These are phyloP conservation scores for Talaromyces sp. DNA, from an alignment of 2,329 filamentous ascomycete genomes.

Conservation along the genomic window DNA sequence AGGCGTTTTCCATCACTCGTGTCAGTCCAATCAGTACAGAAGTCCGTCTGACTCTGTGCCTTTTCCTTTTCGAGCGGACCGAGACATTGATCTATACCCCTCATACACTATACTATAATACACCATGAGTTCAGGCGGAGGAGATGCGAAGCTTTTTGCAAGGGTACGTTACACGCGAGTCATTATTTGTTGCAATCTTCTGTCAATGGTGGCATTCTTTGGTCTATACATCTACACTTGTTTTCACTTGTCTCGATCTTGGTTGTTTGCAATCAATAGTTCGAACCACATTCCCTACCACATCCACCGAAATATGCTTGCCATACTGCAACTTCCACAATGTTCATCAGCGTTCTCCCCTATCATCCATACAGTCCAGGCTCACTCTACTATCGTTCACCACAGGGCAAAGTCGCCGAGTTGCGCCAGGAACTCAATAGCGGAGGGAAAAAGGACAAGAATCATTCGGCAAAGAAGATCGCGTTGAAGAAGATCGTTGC, in stretches of 20 bases:
- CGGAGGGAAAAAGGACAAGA: conserved; percentile 97
- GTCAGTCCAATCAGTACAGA: conserved; percentile 7
- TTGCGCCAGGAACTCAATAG: conserved; percentile 89
- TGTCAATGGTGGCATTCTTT: neutral
- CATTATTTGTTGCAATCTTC: neutral
- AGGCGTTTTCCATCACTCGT: neutral
- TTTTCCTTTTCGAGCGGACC: conserved; percentile 1
- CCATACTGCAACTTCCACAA: conserved; percentile 19
- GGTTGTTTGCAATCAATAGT: neutral
- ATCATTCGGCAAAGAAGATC: conserved; percentile 90
- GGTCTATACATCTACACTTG: neutral
- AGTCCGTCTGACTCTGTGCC: neutral
- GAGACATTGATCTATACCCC: neutral
- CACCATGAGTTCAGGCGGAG: conserved; percentile 65
- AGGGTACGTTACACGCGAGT: conserved; percentile 62
- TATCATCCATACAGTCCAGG: conserved; percentile 25
- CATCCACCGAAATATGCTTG: neutral
- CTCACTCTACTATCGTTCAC: conserved; percentile 33
- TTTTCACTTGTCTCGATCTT: neutral
- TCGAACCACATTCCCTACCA: no score
- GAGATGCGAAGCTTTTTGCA: conserved; percentile 99
- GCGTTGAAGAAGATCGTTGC: conserved; percentile 98
- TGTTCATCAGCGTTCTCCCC: conserved; percentile 30
- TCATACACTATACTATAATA: conserved; percentile 6
- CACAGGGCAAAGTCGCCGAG: conserved; percentile 98